Base-by-base conservation (phyloP, 2,329 filamentous ascomycete genomes). In the Calonectria pseudoreteaudii region DNA sequence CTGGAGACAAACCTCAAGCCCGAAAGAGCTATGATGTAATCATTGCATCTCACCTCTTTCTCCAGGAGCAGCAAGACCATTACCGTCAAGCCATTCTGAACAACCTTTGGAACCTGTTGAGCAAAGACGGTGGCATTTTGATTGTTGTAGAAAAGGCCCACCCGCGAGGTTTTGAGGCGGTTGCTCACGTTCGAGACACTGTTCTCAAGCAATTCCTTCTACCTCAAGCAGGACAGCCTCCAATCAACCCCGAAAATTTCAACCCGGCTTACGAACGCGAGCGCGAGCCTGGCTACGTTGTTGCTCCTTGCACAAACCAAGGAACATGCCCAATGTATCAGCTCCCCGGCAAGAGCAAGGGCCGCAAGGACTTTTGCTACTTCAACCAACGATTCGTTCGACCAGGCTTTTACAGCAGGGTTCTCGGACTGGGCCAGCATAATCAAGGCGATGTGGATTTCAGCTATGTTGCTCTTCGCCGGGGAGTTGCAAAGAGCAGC, bases 401-500 rank as follows among this genome's bases (percentile, higher is more conserved):
- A 0, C 97, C 97, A 0, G 86, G 88, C 0, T 98, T 96, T 83
- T 88, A 98, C 70, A 95, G 97, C 82, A 90, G 90, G 60, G 89
- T 98, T 60, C 86, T 97, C 26, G 91, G 91, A 23, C 92, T 90
- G 30, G 87, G 87, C 9, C 90, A 93, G 78, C 91, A 91, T 76
- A 98, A 98, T 82, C 94, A 97, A 81, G 96, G 98, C 82, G 95
- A 98, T 80, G 90, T 98, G 18, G 90, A 95, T 79, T 99, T 96
- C 85, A 97, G 94, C 82, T 99, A 98, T 83, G 82, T 99, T 18
- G 94, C 94, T 4, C 90, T 98, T 23, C 94, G 95, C 81, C 93
- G 96, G 26, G 97, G 97, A 9, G 88, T 91, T 4, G 52, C 79
- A 20, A 82, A 82, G 60, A 76, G 78, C 2, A 79, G 77, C 11